Percentiles rank a stretch among this genome's conserved stretches.
These are phyloP conservation scores for Alternaria tenuissima DNA, from an alignment of 2,329 filamentous ascomycete genomes.

Conservation along the genomic window DNA sequence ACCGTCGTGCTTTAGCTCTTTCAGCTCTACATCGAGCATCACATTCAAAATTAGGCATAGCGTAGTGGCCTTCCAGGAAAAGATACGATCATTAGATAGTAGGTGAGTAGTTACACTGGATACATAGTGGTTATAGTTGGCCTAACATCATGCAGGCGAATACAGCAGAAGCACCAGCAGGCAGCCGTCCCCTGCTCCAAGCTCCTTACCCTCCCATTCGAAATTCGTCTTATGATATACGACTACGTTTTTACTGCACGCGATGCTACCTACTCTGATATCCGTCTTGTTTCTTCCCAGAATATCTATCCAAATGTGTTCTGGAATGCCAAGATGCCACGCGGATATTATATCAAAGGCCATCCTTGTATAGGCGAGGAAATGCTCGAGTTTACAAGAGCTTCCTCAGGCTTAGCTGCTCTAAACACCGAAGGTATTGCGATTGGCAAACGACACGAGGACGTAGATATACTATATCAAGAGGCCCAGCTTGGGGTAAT, in stretches of 20 bases:
- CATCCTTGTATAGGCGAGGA: background rate
- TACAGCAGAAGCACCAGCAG: background rate
- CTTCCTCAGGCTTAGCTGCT: background rate
- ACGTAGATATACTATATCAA: background rate
- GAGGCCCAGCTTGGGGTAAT: background rate
- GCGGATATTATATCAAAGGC: background rate
- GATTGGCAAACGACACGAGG: background rate
- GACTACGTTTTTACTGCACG: background rate
- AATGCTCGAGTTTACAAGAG: background rate
- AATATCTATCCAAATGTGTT: background rate
- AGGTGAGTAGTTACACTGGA: background rate
- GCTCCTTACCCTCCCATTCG: constrained; percentile 10
- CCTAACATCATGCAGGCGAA: background rate
- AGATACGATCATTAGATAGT: background rate
- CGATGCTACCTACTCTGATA: background rate
- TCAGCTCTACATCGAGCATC: background rate
- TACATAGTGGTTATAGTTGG: too few species aligned
- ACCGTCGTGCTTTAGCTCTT: background rate
- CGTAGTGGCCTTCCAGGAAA: background rate
- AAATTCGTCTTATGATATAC: constrained; percentile 8
- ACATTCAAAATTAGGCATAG: background rate
- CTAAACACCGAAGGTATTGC: background rate
- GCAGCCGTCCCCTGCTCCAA: background rate
- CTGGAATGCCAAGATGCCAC: background rate
- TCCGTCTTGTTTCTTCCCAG: background rate